Evolutionary conservation across 768 basidiomycete genomes (phyloP), one percentile per base, ranked within the genome.

Genomic region (Kwoniella shandongensis): DNA sequence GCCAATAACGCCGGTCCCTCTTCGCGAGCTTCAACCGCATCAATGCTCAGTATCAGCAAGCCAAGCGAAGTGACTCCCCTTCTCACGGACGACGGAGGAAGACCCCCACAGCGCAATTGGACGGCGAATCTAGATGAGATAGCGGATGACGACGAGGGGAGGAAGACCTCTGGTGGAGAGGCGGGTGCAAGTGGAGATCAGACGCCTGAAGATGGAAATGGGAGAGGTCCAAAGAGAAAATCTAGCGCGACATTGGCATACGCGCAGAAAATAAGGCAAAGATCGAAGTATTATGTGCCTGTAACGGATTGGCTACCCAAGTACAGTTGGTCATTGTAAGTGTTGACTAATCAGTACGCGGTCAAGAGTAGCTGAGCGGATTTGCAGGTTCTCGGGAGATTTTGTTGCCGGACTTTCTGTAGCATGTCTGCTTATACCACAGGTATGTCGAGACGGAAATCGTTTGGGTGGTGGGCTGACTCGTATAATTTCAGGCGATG

Each of bases 381-480:
- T n/a, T 15, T 39, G 12, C 59, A 85, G 84, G 38, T 78, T 86
- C 22, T 79, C 81, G 10, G 85, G 85, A 18, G 90, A 93, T 75
- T 65, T 89, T n/a, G 79, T 91, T 0, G 89, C 89, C 25, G 93
- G 92, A 17, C 69, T 91, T 26, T 91, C 91, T 0, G 85, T 96
- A 4, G 72, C 77, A n/a, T 78, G 77, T 57, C 63, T 78, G 5
- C 67, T 78, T 22, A 71, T 78, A 35, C 77, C 77, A 12, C 77
- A 78, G 51, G 72, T 69, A 29, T 40, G 67, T 49, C 35, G 10
- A 30, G 18, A 8, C 36, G 11, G n/a, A 47, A 30, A 7, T 5
- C 6, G 6, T 13, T 11, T n/a, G 6, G 2, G 53, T 12, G 49
- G 35, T 51, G 2, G 38, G 13, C 10, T 22, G 30, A 44, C n/a